Percentiles rank a stretch among this genome's conserved stretches.
These are phyloP conservation scores for Talaromyces sp. DNA, from an alignment of 2,329 filamentous ascomycete species.

Conservation along the genomic window DNA sequence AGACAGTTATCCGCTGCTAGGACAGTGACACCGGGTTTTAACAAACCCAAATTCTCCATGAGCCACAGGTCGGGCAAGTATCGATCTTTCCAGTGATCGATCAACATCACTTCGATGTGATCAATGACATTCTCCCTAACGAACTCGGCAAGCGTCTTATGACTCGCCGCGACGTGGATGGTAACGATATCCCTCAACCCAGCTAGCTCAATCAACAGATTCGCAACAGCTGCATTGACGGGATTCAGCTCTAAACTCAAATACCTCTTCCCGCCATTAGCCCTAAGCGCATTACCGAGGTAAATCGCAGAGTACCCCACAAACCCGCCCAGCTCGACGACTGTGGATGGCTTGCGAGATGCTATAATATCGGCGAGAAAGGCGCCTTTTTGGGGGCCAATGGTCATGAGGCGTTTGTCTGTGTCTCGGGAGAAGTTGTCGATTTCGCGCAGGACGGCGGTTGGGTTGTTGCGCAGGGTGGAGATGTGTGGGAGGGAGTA, in stretches of 20 bases:
- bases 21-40: conserved; percentile 57
- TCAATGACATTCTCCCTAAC: conserved; percentile 52
- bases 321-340: conserved; percentile 79
- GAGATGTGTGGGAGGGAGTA: conserved; percentile 61
- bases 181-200: conserved; percentile 68
- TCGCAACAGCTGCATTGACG: conserved; percentile 68
- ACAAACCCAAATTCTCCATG: conserved; percentile 62
- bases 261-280: conserved; percentile 63
- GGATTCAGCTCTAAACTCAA: conserved; percentile 71
- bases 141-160: conserved; percentile 62
- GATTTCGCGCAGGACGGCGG: conserved; percentile 64
- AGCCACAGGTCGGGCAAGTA: conserved; percentile 74
- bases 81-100: conserved; percentile 76
- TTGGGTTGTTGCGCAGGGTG: conserved; percentile 61
- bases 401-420: conserved; percentile 74
- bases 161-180: conserved; percentile 67
- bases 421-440: conserved; percentile 63
- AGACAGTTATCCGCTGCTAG: conserved; percentile 47
- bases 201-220: conserved; percentile 67
- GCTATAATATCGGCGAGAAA: conserved; percentile 68
- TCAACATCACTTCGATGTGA: conserved; percentile 68
- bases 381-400: conserved; percentile 70
- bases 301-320: conserved; percentile 77
- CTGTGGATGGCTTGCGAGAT: conserved; percentile 62
- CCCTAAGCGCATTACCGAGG: conserved; percentile 64